phyloP scores from a whole-genome alignment of 2,329 filamentous ascomycete species.

The Trichoderma sp. region DNA sequence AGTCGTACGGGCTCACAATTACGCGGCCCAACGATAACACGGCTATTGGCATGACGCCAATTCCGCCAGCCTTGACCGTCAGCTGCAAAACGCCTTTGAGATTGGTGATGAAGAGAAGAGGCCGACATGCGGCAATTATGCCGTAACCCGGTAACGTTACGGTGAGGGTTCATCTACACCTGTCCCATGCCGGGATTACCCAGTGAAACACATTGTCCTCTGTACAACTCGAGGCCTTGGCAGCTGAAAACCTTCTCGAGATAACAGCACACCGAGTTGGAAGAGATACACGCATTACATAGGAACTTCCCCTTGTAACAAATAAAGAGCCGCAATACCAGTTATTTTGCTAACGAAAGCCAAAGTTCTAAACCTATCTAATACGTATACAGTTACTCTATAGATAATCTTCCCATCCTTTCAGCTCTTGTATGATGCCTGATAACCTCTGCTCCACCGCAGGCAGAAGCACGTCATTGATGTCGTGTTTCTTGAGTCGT shows the following conservation, averaged over 20 bases:
- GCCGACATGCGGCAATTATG: background rate
- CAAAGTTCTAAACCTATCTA: background rate
- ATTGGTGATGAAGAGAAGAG: background rate
- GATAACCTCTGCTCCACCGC: constrained; percentile 1
- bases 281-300: background rate
- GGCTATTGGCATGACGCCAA: background rate
- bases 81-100: background rate
- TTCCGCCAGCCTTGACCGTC: background rate
- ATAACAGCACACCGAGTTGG: background rate
- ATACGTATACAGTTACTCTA: background rate
- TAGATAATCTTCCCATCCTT: constrained; percentile 11
- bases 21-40: background rate
- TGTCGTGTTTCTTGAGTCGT: background rate
- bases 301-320: background rate
- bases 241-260: background rate
- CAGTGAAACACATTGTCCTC: background rate
- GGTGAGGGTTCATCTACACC: background rate
- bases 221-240: background rate
- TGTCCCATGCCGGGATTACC: background rate
- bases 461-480: constrained; percentile 1
- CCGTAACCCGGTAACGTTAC: background rate
- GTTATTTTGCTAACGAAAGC: background rate
- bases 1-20: background rate
- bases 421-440: background rate
- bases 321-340: background rate